Conservation (phyloP, 192 early-diverging fungal species). For the Endogone sp. region DNA sequence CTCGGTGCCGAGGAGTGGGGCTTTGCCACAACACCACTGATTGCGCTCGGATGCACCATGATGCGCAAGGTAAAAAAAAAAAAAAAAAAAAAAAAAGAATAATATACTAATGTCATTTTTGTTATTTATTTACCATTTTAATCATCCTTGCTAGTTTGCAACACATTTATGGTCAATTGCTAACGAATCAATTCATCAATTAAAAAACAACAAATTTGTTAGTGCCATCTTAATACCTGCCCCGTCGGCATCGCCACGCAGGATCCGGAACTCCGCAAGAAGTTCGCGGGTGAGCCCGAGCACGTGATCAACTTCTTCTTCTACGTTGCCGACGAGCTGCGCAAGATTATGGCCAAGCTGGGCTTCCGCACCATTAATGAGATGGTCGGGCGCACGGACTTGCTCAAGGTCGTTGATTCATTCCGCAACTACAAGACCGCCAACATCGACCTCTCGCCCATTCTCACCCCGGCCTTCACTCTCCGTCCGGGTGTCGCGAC, state of each 20-base stretch:
- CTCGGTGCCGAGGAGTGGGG: constrained; percentile 99
- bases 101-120: too few species aligned
- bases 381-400: constrained; percentile 93
- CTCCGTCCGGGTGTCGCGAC: constrained; percentile 88
- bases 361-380: constrained; percentile 92
- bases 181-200: too few species aligned
- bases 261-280: constrained; percentile 88
- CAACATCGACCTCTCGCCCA: constrained; percentile 80
- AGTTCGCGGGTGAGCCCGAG: constrained; percentile 94
- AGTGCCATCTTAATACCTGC: constrained; percentile 87
- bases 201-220: too few species aligned
- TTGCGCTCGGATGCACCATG: constrained; percentile 95
- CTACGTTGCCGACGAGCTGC: constrained; percentile 93
- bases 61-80: too few species aligned
- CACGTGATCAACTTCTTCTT: constrained; percentile 98
- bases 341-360: constrained; percentile 90
- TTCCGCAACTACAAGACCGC: constrained; percentile 79
- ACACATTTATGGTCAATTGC: too few species aligned
- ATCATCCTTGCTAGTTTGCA: too few species aligned
- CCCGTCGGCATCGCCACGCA: constrained; percentile 98
- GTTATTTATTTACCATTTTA: too few species aligned
- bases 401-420: constrained; percentile 72
- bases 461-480: constrained; percentile 83
- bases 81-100: too few species aligned
- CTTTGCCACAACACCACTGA: constrained; percentile 97